Percentiles rank a stretch among this genome's conserved stretches.
Conservation (phyloP, 2,329 filamentous ascomycete species). For the Akanthomyces muscarius region DNA sequence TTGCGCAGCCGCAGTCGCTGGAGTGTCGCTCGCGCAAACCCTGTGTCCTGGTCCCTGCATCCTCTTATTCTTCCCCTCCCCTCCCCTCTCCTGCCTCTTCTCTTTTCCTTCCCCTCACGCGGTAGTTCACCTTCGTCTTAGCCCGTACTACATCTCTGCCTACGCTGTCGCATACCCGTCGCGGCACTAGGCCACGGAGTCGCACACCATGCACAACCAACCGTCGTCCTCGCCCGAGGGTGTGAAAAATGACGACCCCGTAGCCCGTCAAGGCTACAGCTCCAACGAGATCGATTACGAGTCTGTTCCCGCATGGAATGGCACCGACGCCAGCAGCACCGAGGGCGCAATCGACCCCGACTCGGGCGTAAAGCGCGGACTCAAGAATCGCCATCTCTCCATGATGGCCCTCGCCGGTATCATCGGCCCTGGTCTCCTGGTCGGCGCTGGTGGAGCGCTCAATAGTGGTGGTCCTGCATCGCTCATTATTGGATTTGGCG, state of each 20-base stretch:
- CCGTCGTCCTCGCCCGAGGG: not conserved
- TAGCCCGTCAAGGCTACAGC: conserved; percentile 9
- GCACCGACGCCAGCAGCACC: conserved; percentile 7
- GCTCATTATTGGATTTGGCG: conserved; percentile 66
- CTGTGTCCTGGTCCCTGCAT: not conserved
- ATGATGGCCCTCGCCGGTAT: conserved; percentile 63
- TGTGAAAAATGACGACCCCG: conserved; percentile 5
- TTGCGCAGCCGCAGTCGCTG: not conserved
- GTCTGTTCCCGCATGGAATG: conserved; percentile 13
- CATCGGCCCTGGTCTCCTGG: conserved; percentile 67
- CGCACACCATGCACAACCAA: conserved; percentile 3
- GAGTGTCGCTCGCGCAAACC: not conserved
- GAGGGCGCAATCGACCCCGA: conserved; percentile 43
- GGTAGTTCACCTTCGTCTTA: not conserved
- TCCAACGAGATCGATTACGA: conserved; percentile 10
- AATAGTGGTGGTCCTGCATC: conserved; percentile 66
- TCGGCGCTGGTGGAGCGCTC: conserved; percentile 67
- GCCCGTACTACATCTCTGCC: not conserved
- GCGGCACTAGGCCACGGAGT: conserved; percentile 1
- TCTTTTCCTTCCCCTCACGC: not conserved
- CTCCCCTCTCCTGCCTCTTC: not conserved
- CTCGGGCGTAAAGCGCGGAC: conserved; percentile 63
- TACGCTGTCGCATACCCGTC: not conserved
- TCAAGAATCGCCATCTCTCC: conserved; percentile 63
- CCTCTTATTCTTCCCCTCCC: not conserved